Evolutionary conservation across 768 basidiomycete genomes (phyloP).

Genomic region (Mycena amicta): DNA sequence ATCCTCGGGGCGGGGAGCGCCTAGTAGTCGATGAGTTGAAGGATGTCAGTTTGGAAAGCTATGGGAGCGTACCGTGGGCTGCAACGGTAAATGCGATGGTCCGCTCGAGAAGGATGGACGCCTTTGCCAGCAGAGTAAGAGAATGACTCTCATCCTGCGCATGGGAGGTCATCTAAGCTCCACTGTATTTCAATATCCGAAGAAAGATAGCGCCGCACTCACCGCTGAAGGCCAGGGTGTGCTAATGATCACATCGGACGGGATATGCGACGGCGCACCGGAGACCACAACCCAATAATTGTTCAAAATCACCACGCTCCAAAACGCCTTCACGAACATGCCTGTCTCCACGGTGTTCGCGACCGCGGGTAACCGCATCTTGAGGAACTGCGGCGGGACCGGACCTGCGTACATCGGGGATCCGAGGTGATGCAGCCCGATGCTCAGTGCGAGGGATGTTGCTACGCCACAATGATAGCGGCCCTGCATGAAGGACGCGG

Average conservation of each 20-base stretch:
- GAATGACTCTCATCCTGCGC: background rate
- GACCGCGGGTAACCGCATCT: background rate
- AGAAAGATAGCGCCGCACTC: background rate
- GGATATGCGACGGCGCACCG: slow-evolving; percentile 6
- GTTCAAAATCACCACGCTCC: slow-evolving; percentile 16
- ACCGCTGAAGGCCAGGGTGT: slow-evolving; percentile 13
- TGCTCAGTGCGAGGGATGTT: slow-evolving; percentile 11
- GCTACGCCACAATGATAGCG: slow-evolving; percentile 7
- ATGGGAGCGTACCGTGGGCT: too few species aligned
- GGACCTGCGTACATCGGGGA: background rate
- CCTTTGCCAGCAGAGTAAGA: background rate
- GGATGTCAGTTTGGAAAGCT: too few species aligned
- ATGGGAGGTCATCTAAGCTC: background rate
- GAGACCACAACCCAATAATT: slow-evolving; percentile 14
- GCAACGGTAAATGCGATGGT: background rate
- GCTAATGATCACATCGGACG: slow-evolving; percentile 1
- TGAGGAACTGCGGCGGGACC: background rate
- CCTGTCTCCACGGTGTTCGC: background rate
- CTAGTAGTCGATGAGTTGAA: background rate
- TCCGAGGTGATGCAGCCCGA: slow-evolving; percentile 9
- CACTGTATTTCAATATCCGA: background rate
- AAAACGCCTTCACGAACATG: slow-evolving; percentile 13
- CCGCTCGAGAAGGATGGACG: slow-evolving; percentile 11
- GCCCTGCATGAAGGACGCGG: background rate
- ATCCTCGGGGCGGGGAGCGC: background rate